phyloP scores from a whole-genome alignment of 495 filamentous ascomycete genomes.

The Penicillium coprophilum region DNA sequence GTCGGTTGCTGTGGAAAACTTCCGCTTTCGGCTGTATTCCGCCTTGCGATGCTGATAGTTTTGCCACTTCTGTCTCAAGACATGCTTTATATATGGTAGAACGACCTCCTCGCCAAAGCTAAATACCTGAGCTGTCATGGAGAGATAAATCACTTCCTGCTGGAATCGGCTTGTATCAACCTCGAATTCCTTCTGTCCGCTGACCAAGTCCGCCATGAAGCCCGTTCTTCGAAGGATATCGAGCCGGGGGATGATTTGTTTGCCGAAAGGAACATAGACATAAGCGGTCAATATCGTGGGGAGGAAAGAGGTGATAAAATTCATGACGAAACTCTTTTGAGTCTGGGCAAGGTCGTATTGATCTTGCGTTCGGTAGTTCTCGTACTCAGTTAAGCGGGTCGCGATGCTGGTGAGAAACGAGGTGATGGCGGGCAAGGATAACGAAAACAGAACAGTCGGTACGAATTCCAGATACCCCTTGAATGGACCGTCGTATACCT shows the following conservation, averaged over 20 bases:
- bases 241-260: conserved; percentile 76
- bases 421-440: conserved; percentile 71
- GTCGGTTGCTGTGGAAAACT: conserved; percentile 31
- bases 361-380: conserved; percentile 88
- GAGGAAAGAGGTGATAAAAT: conserved; percentile 94
- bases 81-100: conserved; percentile 78
- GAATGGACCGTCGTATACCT: conserved; percentile 85
- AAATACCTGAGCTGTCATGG: conserved; percentile 87
- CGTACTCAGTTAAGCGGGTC: conserved; percentile 71
- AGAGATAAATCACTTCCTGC: conserved; percentile 93
- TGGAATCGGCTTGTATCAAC: conserved; percentile 80
- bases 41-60: conserved; percentile 31
- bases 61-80: conserved; percentile 39
- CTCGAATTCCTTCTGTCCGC: conserved; percentile 50
- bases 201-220: conserved; percentile 25
- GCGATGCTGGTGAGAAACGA: conserved; percentile 73
- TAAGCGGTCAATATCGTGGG: conserved; percentile 92
- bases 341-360: conserved; percentile 79
- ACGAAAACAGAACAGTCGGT: conserved; percentile 79
- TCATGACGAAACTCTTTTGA: conserved; percentile 88
- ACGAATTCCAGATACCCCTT: conserved; percentile 81
- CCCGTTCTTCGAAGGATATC: conserved; percentile 63
- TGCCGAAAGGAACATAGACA: conserved; percentile 92
- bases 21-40: conserved; percentile 18
- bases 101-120: conserved; percentile 83